These are phyloP conservation scores for Eucalyptus cloeziana DNA, from an alignment of 345 rosid species.

Conservation along the genomic window DNA sequence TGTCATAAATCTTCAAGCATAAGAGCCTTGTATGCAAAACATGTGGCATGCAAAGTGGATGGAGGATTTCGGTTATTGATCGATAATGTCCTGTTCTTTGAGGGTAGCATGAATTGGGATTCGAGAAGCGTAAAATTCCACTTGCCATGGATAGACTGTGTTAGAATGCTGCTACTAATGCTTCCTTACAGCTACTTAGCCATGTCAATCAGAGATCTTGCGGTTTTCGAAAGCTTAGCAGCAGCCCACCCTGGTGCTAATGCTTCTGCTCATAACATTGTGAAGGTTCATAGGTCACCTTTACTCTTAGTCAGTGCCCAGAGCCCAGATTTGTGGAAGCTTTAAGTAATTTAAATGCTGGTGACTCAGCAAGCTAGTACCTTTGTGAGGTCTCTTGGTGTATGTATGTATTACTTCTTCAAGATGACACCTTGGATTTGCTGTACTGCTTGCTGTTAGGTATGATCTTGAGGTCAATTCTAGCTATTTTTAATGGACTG, in stretches of 20 bases:
- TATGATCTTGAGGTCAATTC: neutral
- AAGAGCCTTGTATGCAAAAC: neutral
- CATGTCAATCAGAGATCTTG: neutral
- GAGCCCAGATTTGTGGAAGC: neutral
- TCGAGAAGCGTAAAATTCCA: neutral
- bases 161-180: neutral
- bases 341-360: neutral
- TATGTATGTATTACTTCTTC: neutral
- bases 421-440: neutral
- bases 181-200: neutral
- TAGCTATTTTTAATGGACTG: neutral
- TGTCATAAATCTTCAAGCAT: neutral
- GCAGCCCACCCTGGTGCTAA: neutral
- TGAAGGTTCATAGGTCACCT: neutral
- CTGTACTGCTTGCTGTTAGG: neutral
- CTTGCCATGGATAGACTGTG: neutral
- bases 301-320: neutral
- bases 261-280: neutral
- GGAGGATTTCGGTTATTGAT: neutral
- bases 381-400: neutral
- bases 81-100: neutral
- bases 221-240: neutral
- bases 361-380: neutral
- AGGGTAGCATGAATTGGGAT: neutral
- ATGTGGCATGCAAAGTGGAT: neutral